Evolutionary conservation across 305 asterid genomes (phyloP), one percentile per base, ranked within the genome.

Genomic region (Striga hermonthica): DNA sequence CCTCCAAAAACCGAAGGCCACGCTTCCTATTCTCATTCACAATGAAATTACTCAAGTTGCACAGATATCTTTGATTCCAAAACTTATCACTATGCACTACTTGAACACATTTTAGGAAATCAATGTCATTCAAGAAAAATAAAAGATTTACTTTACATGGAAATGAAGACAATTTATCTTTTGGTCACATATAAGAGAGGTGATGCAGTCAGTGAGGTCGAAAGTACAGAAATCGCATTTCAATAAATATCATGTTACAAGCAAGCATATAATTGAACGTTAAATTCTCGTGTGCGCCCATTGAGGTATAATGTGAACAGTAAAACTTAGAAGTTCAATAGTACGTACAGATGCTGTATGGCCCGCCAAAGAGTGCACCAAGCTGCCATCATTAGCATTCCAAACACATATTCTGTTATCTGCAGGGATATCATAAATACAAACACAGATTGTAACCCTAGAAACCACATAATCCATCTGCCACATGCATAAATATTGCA

Each of bases 381-480:
- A 86, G 85, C 98, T 88, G 62, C 98, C 98, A 81, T 93, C 98
- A 81, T 76, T 86, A 77, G 98, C 98, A 90, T 93, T 93, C 98
- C 98, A 93, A 72, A 93, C 98, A 71, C 98, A 93, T 76, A 93
- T 90, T 74, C 97, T 84, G 85, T 86, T 82, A 81, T 93, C 98
- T 92, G 97, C 90, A 81, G 49, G 76, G 15, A 66, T 43, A 69
- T 65, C 38, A 52, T n/a, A 50, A 63, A 57, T 53, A 74, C 57
- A 61, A 74, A 54, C 15, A 41, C 16, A 66, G 43, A 56, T 48
- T 60, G 70, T 65, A 50, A 22, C 22, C 49, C 31, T 12, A 79
- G 60, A 65, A 71, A 81, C 63, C 65, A 73, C 43, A 64, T 9
- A 52, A 70, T 41, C 64, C 67, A 8, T 62, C 62, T 69, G 68